Percentiles rank a stretch among this genome's conserved stretches.
Evolutionary conservation across 164 flowering plant genomes (phyloP).

Genomic region (Chimonanthus salicifolius): DNA sequence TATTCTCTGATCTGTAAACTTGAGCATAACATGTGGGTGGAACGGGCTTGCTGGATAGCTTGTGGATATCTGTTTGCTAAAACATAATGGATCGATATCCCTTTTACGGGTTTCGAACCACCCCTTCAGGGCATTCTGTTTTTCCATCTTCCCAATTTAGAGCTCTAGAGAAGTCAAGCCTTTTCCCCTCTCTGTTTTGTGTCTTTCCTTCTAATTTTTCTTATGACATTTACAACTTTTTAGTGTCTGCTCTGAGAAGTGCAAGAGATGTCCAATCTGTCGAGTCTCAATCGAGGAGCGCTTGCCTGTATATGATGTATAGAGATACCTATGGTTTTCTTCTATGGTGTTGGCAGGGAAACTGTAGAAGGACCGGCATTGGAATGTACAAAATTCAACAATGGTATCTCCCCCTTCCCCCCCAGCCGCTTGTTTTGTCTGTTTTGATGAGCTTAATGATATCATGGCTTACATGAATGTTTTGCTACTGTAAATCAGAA

Average conservation of each 20-base stretch:
- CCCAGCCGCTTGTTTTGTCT: neutral
- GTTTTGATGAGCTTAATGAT: neutral
- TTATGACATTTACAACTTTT: conserved; percentile 1
- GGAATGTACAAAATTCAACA: conserved; percentile 1
- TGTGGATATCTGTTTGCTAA: too few relatives aligned
- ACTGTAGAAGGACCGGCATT: neutral
- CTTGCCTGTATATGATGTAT: conserved; percentile 85
- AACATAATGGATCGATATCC: too few relatives aligned
- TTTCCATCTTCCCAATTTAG: too few relatives aligned
- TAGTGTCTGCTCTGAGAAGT: conserved; percentile 80
- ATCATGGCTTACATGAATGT: too few relatives aligned
- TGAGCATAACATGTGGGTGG: neutral
- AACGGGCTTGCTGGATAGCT: neutral
- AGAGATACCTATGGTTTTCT: conserved; percentile 16
- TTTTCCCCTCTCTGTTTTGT: too few relatives aligned
- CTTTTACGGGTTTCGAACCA: too few relatives aligned
- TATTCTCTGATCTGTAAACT: neutral
- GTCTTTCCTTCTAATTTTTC: neutral
- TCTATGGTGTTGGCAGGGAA: neutral
- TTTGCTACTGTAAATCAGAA: too few relatives aligned
- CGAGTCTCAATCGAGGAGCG: conserved; percentile 70
- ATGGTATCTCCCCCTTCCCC: neutral
- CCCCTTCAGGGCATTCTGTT: too few relatives aligned
- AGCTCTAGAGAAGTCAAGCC: too few relatives aligned
- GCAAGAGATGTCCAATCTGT: conserved; percentile 84